Evolutionary conservation across 148 eudicot species (phyloP), one percentile per base, ranked within the genome.

Genomic region (Cornus kousa): DNA sequence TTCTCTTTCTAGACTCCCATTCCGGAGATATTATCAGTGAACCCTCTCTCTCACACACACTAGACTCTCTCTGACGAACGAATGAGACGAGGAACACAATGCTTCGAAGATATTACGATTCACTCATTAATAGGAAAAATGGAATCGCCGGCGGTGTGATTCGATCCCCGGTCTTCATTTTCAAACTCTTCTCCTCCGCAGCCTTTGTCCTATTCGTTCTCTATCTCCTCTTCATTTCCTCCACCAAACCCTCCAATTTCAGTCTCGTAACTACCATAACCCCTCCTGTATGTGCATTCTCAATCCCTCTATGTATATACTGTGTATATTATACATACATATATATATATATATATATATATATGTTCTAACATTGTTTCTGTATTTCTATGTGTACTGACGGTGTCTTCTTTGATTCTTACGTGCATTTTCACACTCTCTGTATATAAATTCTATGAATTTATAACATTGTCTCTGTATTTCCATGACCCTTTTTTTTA

Each of bases 151-250:
- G 37, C 60, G 24, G 67, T 53, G 70, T 2, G 23, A 23, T 64
- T 31, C 57, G 60, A 19, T 59, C 68, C 19, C 60, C 60, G 10
- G 20, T 53, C 53, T 70, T 72, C 60, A 11, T 31, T 12, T 57
- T 84, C 73, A 82, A 31, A 72, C 76, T 79, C 67, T 37, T 81
- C 67, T 48, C 55, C 20, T 33, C 79, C 71, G 71, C 85, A 48
- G 73, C 80, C 71, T 70, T 79, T 57, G n/a, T 80, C 83, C 79
- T 83, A 81, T 53, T 82, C 77, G 60, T 75, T 11, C 72, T 82
- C 76, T 78, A 83, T 33, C 35, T 76, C 53, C 79, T 78, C 72
- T 74, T 76, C 80, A 48, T 84, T 3, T 80, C 90, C 28, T 71
- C 78, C 32, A 5, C 78, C 62, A 31, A 70, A 23, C 65, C 77